Conservation (phyloP, 2,329 filamentous ascomycete species). For the Penicillium glabrum region DNA sequence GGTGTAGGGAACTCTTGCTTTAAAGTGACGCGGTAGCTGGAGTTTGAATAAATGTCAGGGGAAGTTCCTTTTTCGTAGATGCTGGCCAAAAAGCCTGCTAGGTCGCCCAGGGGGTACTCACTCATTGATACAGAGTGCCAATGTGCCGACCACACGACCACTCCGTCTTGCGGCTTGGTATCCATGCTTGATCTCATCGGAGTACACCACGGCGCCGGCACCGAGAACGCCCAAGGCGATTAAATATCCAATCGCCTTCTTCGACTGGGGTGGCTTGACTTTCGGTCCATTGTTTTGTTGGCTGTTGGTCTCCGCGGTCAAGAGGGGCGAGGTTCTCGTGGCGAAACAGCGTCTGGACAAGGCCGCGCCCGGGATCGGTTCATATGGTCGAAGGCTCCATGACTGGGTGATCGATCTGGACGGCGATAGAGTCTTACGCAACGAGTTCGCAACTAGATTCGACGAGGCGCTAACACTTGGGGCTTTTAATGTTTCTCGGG, state of each 20-base stretch:
- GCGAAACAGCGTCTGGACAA: slow-evolving; percentile 17
- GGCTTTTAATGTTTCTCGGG: slow-evolving; percentile 24
- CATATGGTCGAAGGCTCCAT: not conserved
- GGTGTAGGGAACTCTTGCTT: slow-evolving; percentile 65
- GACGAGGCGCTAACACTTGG: slow-evolving; percentile 12
- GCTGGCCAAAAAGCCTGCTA: not conserved
- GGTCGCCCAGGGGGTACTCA: slow-evolving; percentile 44
- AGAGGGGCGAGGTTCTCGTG: slow-evolving; percentile 15
- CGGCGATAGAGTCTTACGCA: not conserved
- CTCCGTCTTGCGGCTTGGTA: slow-evolving; percentile 76
- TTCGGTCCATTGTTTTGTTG: slow-evolving; percentile 6
- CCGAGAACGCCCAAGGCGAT: slow-evolving; percentile 38
- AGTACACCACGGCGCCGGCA: slow-evolving; percentile 50
- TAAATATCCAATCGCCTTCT: slow-evolving; percentile 33
- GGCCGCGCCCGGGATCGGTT: not conserved
- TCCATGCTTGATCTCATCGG: slow-evolving; percentile 70
- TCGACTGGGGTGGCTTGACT: slow-evolving; percentile 12
- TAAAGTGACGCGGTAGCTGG: slow-evolving; percentile 82
- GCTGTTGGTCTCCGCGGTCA: slow-evolving; percentile 8
- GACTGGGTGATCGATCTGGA: not conserved
- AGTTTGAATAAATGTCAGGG: not conserved
- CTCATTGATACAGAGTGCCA: slow-evolving; percentile 88
- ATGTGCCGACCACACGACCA: slow-evolving; percentile 71
- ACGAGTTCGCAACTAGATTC: not conserved
- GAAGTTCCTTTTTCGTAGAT: not conserved